Evolutionary conservation across 2,329 filamentous ascomycete genomes (phyloP), one percentile per base, ranked within the genome.

Genomic region (Alternaria sp.): DNA sequence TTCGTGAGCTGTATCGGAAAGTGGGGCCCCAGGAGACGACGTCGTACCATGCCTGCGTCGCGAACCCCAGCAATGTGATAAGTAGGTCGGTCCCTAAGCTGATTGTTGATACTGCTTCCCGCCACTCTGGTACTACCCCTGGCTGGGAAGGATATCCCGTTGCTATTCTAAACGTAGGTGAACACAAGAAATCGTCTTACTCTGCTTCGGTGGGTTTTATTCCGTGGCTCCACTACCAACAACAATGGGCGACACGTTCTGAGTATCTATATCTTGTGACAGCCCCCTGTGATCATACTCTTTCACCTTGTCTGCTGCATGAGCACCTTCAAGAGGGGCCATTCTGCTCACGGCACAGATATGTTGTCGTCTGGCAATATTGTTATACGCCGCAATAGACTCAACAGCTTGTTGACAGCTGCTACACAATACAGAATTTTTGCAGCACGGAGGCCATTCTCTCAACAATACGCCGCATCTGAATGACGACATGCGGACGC

Each of bases 91-190:
- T 23, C 54, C 57, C 54, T 56, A 31, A 39, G 56, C 33, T 34
- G 13, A 41, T 31, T 23, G 17, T 51, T 44, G 14, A 49, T 31
- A 58, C 55, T 51, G 49, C 40, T 9, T 60, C 17, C 56, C 56
- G 40, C 28, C 44, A 28, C 44, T 33, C 33, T 51, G 41, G 56
- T 36, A 28, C 24, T 51, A 34, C 24, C 26, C 40, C 52, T 34
- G 51, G 33, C 46, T 55, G 46, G 49, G 49, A 41, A 41, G 34
- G 23, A 29, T 24, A 29, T 24, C 31, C 33, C 34, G 39, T 21
- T 50, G 39, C 51, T 59, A 26, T 51, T 46, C n/a, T 33, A 28
- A 4, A 23, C 33, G 17, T 17, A 17, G 17, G 17, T 17, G 17
- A 17, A 17, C 17, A 17, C 34, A 36, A 37, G 46, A 14, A 37